Base-by-base conservation (phyloP, 768 basidiomycete species). In the Panaeolus papilionaceus region DNA sequence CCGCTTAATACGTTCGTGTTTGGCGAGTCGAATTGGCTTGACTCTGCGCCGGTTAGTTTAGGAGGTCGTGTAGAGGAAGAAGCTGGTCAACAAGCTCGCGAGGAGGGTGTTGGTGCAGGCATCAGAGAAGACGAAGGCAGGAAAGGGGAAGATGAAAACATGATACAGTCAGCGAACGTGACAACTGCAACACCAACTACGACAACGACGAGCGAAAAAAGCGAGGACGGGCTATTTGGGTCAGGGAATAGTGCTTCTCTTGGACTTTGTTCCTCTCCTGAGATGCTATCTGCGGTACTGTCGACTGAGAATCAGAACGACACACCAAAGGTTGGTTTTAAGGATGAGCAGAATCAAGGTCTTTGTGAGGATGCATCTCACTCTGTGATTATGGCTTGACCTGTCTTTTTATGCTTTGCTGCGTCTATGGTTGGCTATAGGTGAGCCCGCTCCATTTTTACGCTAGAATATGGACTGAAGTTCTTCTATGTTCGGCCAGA, bases 1-100 rank as follows among this genome's bases (percentile, higher is more conserved):
- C 68, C 68, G 18, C 67, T 72, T 11, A 74, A 71, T 47, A 72
- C 72, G 42, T 47, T 72, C 38, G 65, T 49, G 54, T 51, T 72
- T 23, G 67, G 66, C n/a, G 65, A 66, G 11, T 71, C 71, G 62
- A 67, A 67, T 47, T 69, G 64, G 40, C 66, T 67, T 62, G 69
- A 40, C 6, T 51, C 47, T 51, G 47, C 47, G 16, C 26, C 51
- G 61, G 6, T 61, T 54, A 8, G 39, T 39, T 12, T 37, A 18
- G 40, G 1, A n/a, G 58, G 16, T 42, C 38, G n/a, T 54, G 62
- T 40, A 58, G 63, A 63, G 49, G 54, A 16, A 26, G 39, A 62
- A 20, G 37, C n/a, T 5, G 45, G 33, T 20, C 37, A 10, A 14
- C 28, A 16, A 28, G 54, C 26, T 28, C 6, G 28, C 3, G 54